Base-by-base conservation (phyloP, 169 alveolate species). In the Cystoisospora suis region DNA sequence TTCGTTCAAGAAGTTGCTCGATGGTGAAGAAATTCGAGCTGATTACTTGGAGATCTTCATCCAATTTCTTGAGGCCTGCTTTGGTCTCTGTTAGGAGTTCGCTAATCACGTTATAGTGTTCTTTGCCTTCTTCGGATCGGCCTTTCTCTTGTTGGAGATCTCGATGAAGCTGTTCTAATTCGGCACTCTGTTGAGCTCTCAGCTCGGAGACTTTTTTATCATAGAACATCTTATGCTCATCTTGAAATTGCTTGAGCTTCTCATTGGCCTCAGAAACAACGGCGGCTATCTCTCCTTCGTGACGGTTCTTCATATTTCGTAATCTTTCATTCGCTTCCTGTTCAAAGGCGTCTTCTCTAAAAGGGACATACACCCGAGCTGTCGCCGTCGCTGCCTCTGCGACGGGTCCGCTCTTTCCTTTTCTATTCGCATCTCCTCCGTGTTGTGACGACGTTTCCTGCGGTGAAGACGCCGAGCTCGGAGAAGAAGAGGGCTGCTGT, bases 201-300 rank as follows among this genome's bases (percentile, higher is more conserved):
- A 65, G 44, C 44, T 12, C 44, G 5, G 5, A 32, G 42, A 65
- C 12, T 23, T n/a, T 12, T 2, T 65, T 65, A 44, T 65, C 77
- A 20, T 65, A 65, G 36, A 44, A 32, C 77, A 65, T 65, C 40
- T 65, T 65, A 44, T 65, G 77, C 77, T 65, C 77, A 36, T 65
- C 77, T n/a, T 65, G 77, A 44, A 3, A 65, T 44, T 65, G 77
- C 77, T n/a, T 65, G 36, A 65, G 77, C 6, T 12, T 36, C 77
- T 36, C 12, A 44, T 65, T 65, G 36, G 77, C 77, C 77, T 65
- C 77, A 44, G n/a, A 36, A 20, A 65, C 77, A 44, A 65, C 34
- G n/a, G 77, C 77, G 77, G 45, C n/a, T 44, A 65, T 44, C 45
- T 65, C 77, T n/a, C 45, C 77, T n/a, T 65, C 77, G 77, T 65